Percentiles rank a stretch among this genome's conserved stretches.
These are phyloP conservation scores for Plantago rigida DNA, from an alignment of 305 asterid species.

Conservation along the genomic window DNA sequence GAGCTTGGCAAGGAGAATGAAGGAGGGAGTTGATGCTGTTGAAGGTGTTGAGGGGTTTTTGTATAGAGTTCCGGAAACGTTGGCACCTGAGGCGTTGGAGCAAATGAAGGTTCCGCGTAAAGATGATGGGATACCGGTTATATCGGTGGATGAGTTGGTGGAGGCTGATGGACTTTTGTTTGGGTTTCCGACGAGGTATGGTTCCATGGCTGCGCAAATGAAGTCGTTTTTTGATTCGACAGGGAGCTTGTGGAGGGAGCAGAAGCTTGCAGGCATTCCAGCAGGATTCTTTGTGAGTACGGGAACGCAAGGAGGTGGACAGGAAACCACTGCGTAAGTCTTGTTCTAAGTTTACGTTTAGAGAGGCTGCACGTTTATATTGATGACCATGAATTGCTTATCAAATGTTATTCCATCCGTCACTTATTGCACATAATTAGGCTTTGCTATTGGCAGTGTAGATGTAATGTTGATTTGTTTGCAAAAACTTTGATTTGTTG, in stretches of 20 bases:
- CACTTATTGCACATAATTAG: not conserved
- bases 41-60: slow-evolving; percentile 55
- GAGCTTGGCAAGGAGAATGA: slow-evolving; percentile 38
- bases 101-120: slow-evolving; percentile 44
- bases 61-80: slow-evolving; percentile 45
- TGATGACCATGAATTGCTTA: not conserved
- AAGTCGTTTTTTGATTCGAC: slow-evolving; percentile 57
- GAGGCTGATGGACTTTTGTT: slow-evolving; percentile 57
- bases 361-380: not conserved
- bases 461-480: too few relatives aligned
- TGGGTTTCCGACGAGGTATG: slow-evolving; percentile 59
- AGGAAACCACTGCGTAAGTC: slow-evolving; percentile 64
- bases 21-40: slow-evolving; percentile 45
- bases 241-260: slow-evolving; percentile 46
- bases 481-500: too few relatives aligned
- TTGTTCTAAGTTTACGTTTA: not conserved
- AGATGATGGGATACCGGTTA: slow-evolving; percentile 35
- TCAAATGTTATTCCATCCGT: not conserved
- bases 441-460: too few relatives aligned
- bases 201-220: slow-evolving; percentile 58
- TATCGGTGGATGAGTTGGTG: slow-evolving; percentile 36
- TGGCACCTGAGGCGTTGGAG: slow-evolving; percentile 32
- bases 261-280: slow-evolving; percentile 54
- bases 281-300: slow-evolving; percentile 60
- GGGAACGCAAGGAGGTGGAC: slow-evolving; percentile 67